Evolutionary conservation across 2,329 filamentous ascomycete species (phyloP).

Genomic region (Colletotrichum liaoningense): DNA sequence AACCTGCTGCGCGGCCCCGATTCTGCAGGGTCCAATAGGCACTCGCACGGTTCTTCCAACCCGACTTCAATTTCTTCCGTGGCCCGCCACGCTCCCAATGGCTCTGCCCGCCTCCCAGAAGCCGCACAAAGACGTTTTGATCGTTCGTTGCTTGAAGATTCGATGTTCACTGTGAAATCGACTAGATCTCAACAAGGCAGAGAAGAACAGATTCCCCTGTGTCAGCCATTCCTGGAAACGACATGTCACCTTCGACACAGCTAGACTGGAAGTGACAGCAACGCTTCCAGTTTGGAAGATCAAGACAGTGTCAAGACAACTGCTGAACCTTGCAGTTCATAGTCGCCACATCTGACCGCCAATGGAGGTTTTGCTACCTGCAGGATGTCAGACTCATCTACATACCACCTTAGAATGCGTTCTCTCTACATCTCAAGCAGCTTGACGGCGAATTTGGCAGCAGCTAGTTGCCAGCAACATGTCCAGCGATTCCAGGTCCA

Average conservation of each 20-base stretch:
- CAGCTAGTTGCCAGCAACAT: background rate
- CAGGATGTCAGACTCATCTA: background rate
- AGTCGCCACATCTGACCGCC: conserved; percentile 23
- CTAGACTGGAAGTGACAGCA: background rate
- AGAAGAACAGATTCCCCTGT: background rate
- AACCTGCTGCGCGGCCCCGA: conserved; percentile 28
- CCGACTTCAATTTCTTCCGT: background rate
- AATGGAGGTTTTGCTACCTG: background rate
- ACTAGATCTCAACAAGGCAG: conserved; percentile 1
- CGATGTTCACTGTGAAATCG: background rate
- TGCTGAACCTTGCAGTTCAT: conserved; percentile 18
- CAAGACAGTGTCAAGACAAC: conserved; percentile 21
- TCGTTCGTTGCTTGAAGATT: background rate
- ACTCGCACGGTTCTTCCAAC: conserved; percentile 18
- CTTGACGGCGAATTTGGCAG: background rate
- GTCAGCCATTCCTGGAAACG: background rate
- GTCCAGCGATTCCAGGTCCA: background rate
- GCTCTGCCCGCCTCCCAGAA: background rate
- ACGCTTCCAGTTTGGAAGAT: conserved; percentile 7
- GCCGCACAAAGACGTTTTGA: background rate
- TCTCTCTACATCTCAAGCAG: background rate
- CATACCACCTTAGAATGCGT: background rate
- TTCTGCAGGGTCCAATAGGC: conserved; percentile 35
- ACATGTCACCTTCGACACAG: conserved; percentile 1
- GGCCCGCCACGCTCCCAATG: background rate